These are phyloP conservation scores for Rutstroemia sp. DNA, from an alignment of 2,329 filamentous ascomycete species.

Conservation along the genomic window DNA sequence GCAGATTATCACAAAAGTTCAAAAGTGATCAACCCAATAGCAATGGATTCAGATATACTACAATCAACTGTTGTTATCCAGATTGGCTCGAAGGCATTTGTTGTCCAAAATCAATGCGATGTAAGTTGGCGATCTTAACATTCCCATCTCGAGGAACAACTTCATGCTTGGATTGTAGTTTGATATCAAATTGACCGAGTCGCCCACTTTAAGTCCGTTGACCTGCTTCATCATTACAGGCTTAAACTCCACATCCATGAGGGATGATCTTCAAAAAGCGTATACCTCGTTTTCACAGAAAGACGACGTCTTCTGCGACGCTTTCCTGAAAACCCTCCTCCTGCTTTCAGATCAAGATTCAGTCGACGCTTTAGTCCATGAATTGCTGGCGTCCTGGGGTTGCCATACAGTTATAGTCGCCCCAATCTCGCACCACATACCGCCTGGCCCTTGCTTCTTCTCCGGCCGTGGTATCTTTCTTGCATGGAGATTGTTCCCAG, in stretches of 20 bases:
- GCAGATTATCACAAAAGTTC: neutral
- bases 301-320: neutral
- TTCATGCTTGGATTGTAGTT: neutral
- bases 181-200: neutral
- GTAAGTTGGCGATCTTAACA: neutral
- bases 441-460: neutral
- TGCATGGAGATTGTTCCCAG: neutral
- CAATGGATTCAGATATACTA: neutral
- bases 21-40: neutral
- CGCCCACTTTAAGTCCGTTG: neutral
- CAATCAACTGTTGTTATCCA: neutral
- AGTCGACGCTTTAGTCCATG: neutral
- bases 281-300: neutral
- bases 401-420: neutral
- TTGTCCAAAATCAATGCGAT: neutral
- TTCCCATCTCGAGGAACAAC: neutral
- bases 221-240: neutral
- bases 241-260: neutral
- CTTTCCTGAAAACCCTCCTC: neutral
- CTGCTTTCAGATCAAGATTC: neutral
- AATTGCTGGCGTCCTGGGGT: neutral
- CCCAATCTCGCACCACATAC: neutral
- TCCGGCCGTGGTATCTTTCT: neutral
- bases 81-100: neutral
- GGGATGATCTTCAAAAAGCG: neutral